Percentiles rank a stretch among this genome's conserved stretches.
Evolutionary conservation across 345 rosid genomes (phyloP).

Genomic region (Eucalyptus viminalis): DNA sequence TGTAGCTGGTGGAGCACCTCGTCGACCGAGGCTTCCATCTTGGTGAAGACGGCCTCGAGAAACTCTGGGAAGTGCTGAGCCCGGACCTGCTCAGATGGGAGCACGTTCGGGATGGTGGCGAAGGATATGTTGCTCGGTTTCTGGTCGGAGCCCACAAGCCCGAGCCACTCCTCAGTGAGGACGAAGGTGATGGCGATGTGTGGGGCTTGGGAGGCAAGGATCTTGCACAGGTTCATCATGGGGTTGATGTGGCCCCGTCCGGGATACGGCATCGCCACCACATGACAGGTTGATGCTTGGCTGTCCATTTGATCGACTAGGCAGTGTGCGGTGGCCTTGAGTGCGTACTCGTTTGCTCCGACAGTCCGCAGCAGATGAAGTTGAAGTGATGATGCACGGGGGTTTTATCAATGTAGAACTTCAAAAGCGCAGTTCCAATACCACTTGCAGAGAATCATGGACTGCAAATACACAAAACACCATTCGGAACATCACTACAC

Average conservation of each 20-base stretch:
- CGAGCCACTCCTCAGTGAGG: slow-evolving; percentile 18
- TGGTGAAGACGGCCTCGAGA: slow-evolving; percentile 2
- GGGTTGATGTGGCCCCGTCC: slow-evolving; percentile 21
- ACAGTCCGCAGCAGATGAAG: background rate
- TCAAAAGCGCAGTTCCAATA: too few relatives aligned
- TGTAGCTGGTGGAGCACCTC: slow-evolving; percentile 6
- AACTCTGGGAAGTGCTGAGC: background rate
- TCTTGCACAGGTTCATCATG: slow-evolving; percentile 24
- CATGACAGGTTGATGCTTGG: background rate
- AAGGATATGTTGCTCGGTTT: slow-evolving; percentile 1
- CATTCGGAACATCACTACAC: too few relatives aligned
- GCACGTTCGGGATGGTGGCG: slow-evolving; percentile 4
- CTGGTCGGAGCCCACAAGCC: background rate
- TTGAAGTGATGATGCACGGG: background rate
- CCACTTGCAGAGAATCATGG: background rate
- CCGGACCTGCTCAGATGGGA: slow-evolving; percentile 14
- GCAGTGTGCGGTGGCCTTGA: background rate
- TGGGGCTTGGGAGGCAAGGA: background rate
- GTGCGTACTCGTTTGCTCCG: background rate
- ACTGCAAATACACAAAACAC: background rate
- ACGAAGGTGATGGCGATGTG: slow-evolving; percentile 6
- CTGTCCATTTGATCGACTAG: background rate
- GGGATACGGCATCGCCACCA: slow-evolving; percentile 18
- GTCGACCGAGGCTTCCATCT: slow-evolving; percentile 9
- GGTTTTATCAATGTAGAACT: too few relatives aligned